Conservation (phyloP, 2,329 filamentous ascomycete genomes). For the Stagonosporopsis cucurbitacearum region DNA sequence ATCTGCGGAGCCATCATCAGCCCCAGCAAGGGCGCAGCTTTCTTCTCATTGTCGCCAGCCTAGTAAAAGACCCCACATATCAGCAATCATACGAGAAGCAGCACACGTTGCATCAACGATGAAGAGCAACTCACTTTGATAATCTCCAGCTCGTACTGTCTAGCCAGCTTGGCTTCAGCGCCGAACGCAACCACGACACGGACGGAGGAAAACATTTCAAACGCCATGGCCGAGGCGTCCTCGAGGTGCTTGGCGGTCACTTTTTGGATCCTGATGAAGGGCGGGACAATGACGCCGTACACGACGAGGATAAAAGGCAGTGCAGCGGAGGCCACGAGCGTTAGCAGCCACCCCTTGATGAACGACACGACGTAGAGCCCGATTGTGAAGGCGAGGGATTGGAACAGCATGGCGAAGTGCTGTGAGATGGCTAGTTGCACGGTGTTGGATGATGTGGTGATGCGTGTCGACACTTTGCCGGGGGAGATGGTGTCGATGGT, state of each 20-base stretch:
- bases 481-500: conserved; percentile 57
- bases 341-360: conserved; percentile 60
- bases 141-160: conserved; percentile 36
- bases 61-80: neutral
- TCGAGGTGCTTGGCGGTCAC: conserved; percentile 39
- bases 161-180: conserved; percentile 44
- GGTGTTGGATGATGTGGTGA: conserved; percentile 60
- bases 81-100: neutral
- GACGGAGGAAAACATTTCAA: conserved; percentile 49
- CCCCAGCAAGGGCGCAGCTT: conserved; percentile 41
- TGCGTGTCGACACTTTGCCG: conserved; percentile 59
- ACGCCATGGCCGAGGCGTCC: conserved; percentile 46
- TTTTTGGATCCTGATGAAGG: conserved; percentile 45
- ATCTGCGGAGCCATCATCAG: conserved; percentile 44
- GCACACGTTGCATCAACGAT: too few relatives aligned
- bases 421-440: conserved; percentile 64
- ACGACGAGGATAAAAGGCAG: conserved; percentile 50
- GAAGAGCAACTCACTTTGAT: conserved; percentile 20
- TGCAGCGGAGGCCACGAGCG: conserved; percentile 56
- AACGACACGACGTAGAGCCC: conserved; percentile 57
- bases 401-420: conserved; percentile 57
- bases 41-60: conserved; percentile 38
- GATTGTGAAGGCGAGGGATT: conserved; percentile 44
- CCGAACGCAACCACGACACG: conserved; percentile 48
- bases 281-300: conserved; percentile 39